Percentiles rank a stretch among this genome's conserved stretches.
Conservation (phyloP, 768 basidiomycete genomes). For the Brasilioporus rufonigricans region DNA sequence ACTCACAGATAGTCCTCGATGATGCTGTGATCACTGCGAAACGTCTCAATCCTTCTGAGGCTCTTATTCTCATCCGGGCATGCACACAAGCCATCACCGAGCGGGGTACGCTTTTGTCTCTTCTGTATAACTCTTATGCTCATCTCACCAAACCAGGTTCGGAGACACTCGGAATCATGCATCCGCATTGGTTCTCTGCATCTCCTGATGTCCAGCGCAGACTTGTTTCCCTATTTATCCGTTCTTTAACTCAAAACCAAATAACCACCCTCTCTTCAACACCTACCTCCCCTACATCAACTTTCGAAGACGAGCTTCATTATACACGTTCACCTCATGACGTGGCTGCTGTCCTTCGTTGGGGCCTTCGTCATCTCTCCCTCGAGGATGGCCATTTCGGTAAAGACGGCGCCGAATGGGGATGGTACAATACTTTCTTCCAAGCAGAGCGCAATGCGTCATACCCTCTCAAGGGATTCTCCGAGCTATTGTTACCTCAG, state of each 20-base stretch:
- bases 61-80: constrained; percentile 60
- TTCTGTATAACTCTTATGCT: constrained; percentile 6
- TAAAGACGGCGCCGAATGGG: constrained; percentile 48
- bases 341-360: constrained; percentile 75
- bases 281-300: constrained; percentile 42
- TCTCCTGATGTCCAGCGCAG: constrained; percentile 65
- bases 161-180: constrained; percentile 81
- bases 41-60: constrained; percentile 59
- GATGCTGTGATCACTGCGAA: constrained; percentile 57
- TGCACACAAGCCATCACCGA: constrained; percentile 67
- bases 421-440: constrained; percentile 68
- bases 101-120: constrained; percentile 46
- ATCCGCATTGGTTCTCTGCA: constrained; percentile 79
- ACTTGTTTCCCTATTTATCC: constrained; percentile 69
- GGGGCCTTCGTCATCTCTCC: constrained; percentile 74
- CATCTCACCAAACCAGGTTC: constrained; percentile 47
- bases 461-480: constrained; percentile 66
- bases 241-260: constrained; percentile 51
- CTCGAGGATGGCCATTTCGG: constrained; percentile 62
- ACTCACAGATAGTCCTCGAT: constrained; percentile 43
- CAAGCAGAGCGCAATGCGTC: constrained; percentile 54
- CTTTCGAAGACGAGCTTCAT: constrained; percentile 64
- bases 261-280: constrained; percentile 52
- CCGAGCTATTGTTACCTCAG: constrained; percentile 56
- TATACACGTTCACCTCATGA: constrained; percentile 71